phyloP scores from a whole-genome alignment of 1,284 basidiomycete species.

The Cutaneotrichosporon sp. region DNA sequence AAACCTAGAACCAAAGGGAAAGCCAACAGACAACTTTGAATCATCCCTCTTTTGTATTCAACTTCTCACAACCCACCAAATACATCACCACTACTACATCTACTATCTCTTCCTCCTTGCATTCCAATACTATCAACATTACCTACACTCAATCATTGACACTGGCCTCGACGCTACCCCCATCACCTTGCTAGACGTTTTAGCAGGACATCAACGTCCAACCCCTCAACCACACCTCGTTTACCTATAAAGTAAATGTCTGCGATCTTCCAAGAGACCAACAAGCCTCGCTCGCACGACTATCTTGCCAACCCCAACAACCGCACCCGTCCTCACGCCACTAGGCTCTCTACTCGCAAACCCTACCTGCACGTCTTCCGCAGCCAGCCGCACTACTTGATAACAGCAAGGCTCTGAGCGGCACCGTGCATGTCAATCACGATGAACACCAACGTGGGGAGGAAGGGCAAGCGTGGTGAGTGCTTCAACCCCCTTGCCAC shows the following conservation, averaged over 20 bases:
- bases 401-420: conserved; percentile 19
- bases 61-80: neutral
- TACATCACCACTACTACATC: neutral
- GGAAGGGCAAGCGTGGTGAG: conserved; percentile 32
- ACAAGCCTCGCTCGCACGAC: conserved; percentile 11
- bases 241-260: conserved; percentile 8
- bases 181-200: neutral
- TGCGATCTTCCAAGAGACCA: conserved; percentile 12
- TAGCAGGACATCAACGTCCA: neutral
- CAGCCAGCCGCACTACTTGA: conserved; percentile 29
- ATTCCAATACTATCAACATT: neutral
- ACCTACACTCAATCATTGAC: neutral
- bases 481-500: neutral
- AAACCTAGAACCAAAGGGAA: neutral
- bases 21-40: neutral
- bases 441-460: conserved; percentile 24
- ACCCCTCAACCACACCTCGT: neutral
- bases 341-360: conserved; percentile 20
- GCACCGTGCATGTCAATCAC: conserved; percentile 25
- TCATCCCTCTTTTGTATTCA: neutral
- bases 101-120: neutral
- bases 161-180: neutral
- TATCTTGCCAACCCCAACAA: conserved; percentile 16
- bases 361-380: conserved; percentile 20
- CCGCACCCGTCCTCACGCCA: conserved; percentile 16